A percentile compares a stretch with the other conserved stretches of the same genome.
Conservation (phyloP, 139 green algal genomes). For the Zygnema cylindricum region DNA sequence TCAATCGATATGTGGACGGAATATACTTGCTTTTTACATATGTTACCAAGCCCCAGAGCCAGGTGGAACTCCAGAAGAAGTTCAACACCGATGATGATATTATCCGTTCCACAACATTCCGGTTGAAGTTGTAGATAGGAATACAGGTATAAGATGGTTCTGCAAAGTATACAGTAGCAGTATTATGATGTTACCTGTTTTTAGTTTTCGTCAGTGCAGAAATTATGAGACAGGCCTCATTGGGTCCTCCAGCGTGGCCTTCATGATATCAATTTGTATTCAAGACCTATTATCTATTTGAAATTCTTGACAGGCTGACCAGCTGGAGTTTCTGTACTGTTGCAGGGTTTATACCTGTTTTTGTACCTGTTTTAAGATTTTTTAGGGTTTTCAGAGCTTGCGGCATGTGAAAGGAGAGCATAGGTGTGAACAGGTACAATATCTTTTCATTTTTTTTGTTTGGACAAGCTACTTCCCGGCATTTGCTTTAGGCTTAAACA, state of each 20-base stretch:
- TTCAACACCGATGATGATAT: slow-evolving; percentile 58
- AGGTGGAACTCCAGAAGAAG: slow-evolving; percentile 38
- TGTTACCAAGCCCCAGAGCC: slow-evolving; percentile 50
- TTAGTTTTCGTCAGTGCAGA: neutral
- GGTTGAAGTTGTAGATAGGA: slow-evolving; percentile 37
- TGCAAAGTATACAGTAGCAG: neutral
- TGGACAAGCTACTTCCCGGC: too few species aligned
- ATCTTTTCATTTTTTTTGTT: too few species aligned
- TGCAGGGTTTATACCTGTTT: too few species aligned
- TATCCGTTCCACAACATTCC: slow-evolving; percentile 59
- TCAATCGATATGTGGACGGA: slow-evolving; percentile 53
- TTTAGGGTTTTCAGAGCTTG: too few species aligned
- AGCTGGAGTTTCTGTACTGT: too few species aligned
- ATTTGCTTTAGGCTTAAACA: too few species aligned
- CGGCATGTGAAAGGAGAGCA: too few species aligned
- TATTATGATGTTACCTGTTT: neutral
- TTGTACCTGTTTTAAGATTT: too few species aligned
- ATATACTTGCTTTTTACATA: slow-evolving; percentile 62
- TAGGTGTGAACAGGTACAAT: too few species aligned
- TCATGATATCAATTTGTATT: too few species aligned
- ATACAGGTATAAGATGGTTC: neutral
- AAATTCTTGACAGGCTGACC: too few species aligned
- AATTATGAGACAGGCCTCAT: neutral
- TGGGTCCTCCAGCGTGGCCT: neutral
- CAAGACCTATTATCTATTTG: too few species aligned